Evolutionary conservation across 148 eudicot genomes (phyloP), one percentile per base, ranked within the genome.

Genomic region (Silene uniflora): DNA sequence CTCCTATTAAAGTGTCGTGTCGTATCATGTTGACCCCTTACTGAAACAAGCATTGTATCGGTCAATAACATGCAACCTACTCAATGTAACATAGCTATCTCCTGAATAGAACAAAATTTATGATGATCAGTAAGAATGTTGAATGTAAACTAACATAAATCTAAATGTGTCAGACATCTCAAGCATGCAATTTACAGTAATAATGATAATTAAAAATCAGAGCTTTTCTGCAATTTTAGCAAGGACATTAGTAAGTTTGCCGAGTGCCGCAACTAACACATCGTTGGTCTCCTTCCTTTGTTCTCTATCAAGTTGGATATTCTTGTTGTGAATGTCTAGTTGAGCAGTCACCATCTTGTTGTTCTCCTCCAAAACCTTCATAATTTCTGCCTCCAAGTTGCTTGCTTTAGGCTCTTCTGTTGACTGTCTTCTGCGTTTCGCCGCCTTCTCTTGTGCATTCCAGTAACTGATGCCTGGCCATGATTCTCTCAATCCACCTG

Each of bases 201-300:
- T 24, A 23, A 67, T 35, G 23, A 35, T 9, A 71, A 12, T 17
- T n/a, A n/a, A n/a, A 23, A 7, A 17, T 82, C 75, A 82, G 52
- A 88, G 58, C 76, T 88, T 90, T 47, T 88, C 87, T n/a, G 89
- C 91, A 24, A 88, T 82, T 76, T 77, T 88, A 6, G 61, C 82
- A 29, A 90, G 72, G 54, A 84, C 85, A 66, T 83, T 86, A 47
- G 83, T 81, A 68, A 90, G 82, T 82, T 87, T 90, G 70, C 74
- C 63, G 29, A 90, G 85, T 78, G 87, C 85, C 68, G 84, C 80
- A 18, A 88, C 71, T 70, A 90, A 80, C 54, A 67, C 85, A 17
- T 81, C 78, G 35, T 80, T 81, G 52, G 75, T 84, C 24, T 85
- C 87, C 83, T 80, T 88, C 72, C 74, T 71, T 79, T 85, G 88